A percentile compares a stretch with the other conserved stretches of the same genome.
Conservation (phyloP, 345 rosid genomes). For the Citropsis articulata region DNA sequence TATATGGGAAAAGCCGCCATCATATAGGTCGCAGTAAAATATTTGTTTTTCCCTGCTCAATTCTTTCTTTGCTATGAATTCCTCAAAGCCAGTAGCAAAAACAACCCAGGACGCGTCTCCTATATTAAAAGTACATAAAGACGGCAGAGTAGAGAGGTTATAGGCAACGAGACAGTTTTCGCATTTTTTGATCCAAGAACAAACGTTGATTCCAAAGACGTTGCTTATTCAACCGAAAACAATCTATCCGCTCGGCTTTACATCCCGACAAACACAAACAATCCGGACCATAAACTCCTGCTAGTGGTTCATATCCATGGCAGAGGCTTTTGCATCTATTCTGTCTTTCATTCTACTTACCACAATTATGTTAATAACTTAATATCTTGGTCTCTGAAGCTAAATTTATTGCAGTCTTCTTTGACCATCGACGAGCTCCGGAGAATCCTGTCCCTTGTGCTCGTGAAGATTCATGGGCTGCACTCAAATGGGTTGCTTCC, state of each 20-base stretch:
- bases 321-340: conserved; percentile 44
- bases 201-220: conserved; percentile 50
- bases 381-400: conserved; percentile 27
- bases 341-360: conserved; percentile 28
- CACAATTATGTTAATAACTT: conserved; percentile 26
- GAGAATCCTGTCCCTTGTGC: conserved; percentile 31
- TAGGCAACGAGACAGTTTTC: conserved; percentile 27
- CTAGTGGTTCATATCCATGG: conserved; percentile 45
- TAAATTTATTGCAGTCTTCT: conserved; percentile 23
- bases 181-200: conserved; percentile 40
- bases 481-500: conserved; percentile 27
- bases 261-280: conserved; percentile 24
- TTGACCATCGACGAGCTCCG: conserved; percentile 31
- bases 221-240: conserved; percentile 20
- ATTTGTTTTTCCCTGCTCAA: neutral
- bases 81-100: conserved; percentile 21
- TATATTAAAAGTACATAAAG: conserved; percentile 35
- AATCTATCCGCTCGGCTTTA: conserved; percentile 29
- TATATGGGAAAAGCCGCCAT: no score
- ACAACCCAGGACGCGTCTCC: conserved; percentile 38
- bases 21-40: no score
- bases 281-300: conserved; percentile 31
- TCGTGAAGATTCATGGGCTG: conserved; percentile 38
- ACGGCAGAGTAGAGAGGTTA: conserved; percentile 47
- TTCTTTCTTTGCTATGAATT: conserved; percentile 3